phyloP scores from a whole-genome alignment of 2,329 filamentous ascomycete genomes.

The Paraphaeosphaeria sporulosa region DNA sequence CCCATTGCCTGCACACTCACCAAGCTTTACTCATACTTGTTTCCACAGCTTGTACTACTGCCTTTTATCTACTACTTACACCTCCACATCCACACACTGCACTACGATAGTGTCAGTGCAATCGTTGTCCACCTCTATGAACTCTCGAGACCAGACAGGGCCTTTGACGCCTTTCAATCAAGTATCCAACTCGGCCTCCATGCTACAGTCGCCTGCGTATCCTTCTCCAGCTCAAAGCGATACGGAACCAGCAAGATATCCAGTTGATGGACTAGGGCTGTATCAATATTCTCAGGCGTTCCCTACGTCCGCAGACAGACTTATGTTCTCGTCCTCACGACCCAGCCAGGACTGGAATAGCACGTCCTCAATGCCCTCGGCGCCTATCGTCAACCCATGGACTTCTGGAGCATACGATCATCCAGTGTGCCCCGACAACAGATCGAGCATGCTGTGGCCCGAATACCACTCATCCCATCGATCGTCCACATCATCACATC shows the following conservation, averaged over 20 bases:
- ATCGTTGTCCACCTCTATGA: constrained; percentile 27
- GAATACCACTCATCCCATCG: constrained; percentile 40
- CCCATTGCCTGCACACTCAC: constrained; percentile 26
- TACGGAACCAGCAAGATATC: constrained; percentile 33
- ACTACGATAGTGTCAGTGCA: constrained; percentile 6
- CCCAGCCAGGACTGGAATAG: constrained; percentile 44
- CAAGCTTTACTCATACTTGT: constrained; percentile 18
- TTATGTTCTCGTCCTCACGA: constrained; percentile 44
- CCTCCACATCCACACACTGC: constrained; percentile 13
- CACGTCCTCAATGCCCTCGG: constrained; percentile 38
- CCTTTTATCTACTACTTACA: constrained; percentile 14
- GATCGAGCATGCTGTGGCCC: constrained; percentile 42
- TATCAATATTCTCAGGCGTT: constrained; percentile 41
- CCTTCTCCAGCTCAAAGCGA: constrained; percentile 46
- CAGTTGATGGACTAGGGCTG: constrained; percentile 41
- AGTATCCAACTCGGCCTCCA: constrained; percentile 29
- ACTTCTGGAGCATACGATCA: constrained; percentile 44
- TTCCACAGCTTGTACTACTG: constrained; percentile 20
- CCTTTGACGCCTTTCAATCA: constrained; percentile 47
- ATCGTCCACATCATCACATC: constrained; percentile 43
- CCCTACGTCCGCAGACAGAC: constrained; percentile 19
- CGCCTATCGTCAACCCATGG: constrained; percentile 42
- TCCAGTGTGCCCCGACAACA: constrained; percentile 39
- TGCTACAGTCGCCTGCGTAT: constrained; percentile 43
- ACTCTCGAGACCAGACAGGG: constrained; percentile 40